These are phyloP conservation scores for Coemansia sp. DNA, from an alignment of 192 early-diverging fungal species.

Conservation along the genomic window DNA sequence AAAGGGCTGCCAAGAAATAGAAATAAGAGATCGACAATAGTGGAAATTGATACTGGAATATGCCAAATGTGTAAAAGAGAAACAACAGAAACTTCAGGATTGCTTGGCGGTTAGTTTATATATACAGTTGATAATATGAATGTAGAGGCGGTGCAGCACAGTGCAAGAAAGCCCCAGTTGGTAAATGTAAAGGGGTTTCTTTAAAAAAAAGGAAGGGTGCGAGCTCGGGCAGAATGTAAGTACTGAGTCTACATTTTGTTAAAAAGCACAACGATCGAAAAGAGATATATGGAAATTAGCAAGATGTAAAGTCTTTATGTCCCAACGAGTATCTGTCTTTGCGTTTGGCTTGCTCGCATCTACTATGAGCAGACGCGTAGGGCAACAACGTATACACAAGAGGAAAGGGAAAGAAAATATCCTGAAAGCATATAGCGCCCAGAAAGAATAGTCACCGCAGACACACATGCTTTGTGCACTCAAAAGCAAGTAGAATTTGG, in stretches of 20 bases:
- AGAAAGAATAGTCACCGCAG: conserved; percentile 1
- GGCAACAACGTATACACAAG: not conserved
- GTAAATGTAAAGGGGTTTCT: conserved; percentile 4
- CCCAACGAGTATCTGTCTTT: not conserved
- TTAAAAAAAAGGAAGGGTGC: not conserved
- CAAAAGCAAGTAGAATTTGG: conserved; percentile 3
- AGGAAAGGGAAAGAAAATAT: not conserved
- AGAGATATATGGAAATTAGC: conserved; percentile 8
- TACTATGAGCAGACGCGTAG: not conserved
- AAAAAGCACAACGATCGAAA: not conserved
- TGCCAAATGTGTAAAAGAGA: conserved; percentile 5
- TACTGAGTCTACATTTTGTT: conserved; percentile 7
- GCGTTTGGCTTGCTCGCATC: not conserved
- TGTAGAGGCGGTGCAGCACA: not conserved
- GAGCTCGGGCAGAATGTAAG: not conserved
- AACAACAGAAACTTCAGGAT: not conserved
- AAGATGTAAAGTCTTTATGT: not conserved
- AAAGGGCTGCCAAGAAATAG: conserved; percentile 10
- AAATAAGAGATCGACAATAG: conserved; percentile 9
- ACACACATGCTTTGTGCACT: not conserved
- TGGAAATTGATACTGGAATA: conserved; percentile 10
- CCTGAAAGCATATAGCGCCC: not conserved
- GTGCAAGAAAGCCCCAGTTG: not conserved
- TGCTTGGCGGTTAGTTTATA: conserved; percentile 9
- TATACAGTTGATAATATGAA: conserved; percentile 3